Evolutionary conservation across 2,329 filamentous ascomycete genomes (phyloP), one percentile per base, ranked within the genome.

Genomic region (Clarireedia hainanense): DNA sequence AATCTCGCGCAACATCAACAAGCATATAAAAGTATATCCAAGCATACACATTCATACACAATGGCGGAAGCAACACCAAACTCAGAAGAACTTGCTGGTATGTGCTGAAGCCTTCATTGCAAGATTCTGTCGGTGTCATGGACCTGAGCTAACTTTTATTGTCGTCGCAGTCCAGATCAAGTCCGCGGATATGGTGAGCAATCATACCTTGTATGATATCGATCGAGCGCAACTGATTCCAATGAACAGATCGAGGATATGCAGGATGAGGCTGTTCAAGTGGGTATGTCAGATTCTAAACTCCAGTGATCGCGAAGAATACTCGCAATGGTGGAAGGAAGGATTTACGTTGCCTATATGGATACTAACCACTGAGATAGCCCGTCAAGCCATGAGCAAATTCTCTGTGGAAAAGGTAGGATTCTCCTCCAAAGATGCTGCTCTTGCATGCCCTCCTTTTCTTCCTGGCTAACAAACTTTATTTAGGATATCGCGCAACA

Each of bases 191-290:
- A 99, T 99, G 94, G 94, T 97, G 80, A 73, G 77, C 53, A 47
- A 37, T 47, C 7, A n/a, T 24, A 17, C 5, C 47, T 34, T 30
- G 26, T 45, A 9, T 27, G 26, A 23, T 43, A 9, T 47, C n/a
- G 48, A 30, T 53, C 37, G 45, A 54, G 6, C 45, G 43, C 34
- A 36, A 60, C 63, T 66, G 52, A 67, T 34, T 26, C 55, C n/a
- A 49, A 37, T 50, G 4, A 46, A 65, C 70, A 97, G 94, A 92
- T 86, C 67, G 92, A 97, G 58, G 91, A 96, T 67, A 96, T 99
- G 94, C 91, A 96, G 70, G 83, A 89, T 68, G 92, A 97, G 74
- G 89, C 86, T 47, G 89, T 99, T 68, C 90, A 96, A 82, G 88
- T 96, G 70, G 91, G 92, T 96, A 84, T 65, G 91, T 78, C 62